phyloP scores from a whole-genome alignment of 345 rosid genomes.

The Luvunga scandens region DNA sequence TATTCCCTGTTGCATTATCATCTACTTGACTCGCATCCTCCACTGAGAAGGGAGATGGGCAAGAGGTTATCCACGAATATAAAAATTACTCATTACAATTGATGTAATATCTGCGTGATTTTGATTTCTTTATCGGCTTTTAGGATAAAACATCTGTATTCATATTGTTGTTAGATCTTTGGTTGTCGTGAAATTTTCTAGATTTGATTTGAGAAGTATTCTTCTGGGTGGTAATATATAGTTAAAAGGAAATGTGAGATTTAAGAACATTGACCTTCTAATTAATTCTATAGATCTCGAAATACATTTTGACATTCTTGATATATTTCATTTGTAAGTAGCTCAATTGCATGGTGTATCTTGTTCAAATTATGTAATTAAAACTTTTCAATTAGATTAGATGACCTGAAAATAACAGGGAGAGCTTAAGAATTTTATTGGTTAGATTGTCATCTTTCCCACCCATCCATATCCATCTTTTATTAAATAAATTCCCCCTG shows the following conservation, averaged over 20 bases:
- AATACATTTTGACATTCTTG: background rate
- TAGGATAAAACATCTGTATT: background rate
- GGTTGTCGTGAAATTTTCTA: background rate
- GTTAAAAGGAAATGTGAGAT: background rate
- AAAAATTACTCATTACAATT: background rate
- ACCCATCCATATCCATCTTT: conserved; percentile 3
- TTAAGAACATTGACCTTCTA: background rate
- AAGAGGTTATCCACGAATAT: background rate
- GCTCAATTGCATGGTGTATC: background rate
- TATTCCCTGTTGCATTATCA: background rate
- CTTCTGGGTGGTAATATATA: background rate
- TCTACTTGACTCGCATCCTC: background rate
- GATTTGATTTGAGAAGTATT: background rate
- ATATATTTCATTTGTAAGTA: background rate
- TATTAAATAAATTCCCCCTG: background rate
- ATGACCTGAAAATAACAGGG: background rate
- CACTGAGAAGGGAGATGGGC: background rate
- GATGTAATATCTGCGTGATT: background rate
- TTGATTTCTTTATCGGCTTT: background rate
- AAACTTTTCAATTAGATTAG: background rate
- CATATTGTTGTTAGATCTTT: background rate
- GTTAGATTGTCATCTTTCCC: background rate
- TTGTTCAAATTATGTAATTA: background rate
- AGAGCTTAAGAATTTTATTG: background rate
- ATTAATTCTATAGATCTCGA: background rate